Conservation (phyloP, 306 rosid species). For the Phaseolus lunatus region DNA sequence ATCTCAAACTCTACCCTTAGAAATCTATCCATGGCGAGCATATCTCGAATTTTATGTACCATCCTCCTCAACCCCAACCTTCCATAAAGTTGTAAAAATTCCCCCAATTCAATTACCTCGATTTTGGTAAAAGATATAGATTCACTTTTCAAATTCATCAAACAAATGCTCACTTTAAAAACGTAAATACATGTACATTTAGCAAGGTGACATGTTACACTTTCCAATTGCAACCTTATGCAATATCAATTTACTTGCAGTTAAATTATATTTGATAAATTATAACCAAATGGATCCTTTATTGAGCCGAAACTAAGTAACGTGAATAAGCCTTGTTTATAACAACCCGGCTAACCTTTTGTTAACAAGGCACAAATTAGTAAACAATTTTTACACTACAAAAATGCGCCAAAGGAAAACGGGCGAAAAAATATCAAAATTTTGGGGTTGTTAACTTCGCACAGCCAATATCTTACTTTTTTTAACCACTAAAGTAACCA, state of each 20-base stretch:
- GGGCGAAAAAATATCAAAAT: slow-evolving; percentile 47
- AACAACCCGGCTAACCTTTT: slow-evolving; percentile 12
- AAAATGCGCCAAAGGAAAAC: slow-evolving; percentile 36
- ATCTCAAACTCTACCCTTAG: too few relatives aligned
- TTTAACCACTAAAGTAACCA: slow-evolving; percentile 41
- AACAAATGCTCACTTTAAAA: background rate
- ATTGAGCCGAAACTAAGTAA: slow-evolving; percentile 30
- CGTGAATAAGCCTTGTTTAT: slow-evolving; percentile 2
- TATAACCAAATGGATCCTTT: slow-evolving; percentile 36
- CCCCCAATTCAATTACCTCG: too few relatives aligned
- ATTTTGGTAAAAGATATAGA: background rate
- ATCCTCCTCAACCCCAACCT: too few relatives aligned
- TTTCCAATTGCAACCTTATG: background rate
- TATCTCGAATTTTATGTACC: too few relatives aligned
- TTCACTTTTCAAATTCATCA: background rate
- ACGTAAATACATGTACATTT: background rate
- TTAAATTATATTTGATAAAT: background rate
- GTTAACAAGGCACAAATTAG: slow-evolving; percentile 16
- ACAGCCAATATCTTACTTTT: slow-evolving; percentile 34
- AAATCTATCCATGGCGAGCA: too few relatives aligned
- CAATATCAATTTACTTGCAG: background rate
- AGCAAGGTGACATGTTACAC: too few relatives aligned
- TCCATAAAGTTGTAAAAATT: too few relatives aligned
- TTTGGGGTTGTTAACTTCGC: slow-evolving; percentile 43
- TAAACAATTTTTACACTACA: slow-evolving; percentile 26